Base-by-base conservation (phyloP, 2,329 filamentous ascomycete species). In the Fusarium concolor region DNA sequence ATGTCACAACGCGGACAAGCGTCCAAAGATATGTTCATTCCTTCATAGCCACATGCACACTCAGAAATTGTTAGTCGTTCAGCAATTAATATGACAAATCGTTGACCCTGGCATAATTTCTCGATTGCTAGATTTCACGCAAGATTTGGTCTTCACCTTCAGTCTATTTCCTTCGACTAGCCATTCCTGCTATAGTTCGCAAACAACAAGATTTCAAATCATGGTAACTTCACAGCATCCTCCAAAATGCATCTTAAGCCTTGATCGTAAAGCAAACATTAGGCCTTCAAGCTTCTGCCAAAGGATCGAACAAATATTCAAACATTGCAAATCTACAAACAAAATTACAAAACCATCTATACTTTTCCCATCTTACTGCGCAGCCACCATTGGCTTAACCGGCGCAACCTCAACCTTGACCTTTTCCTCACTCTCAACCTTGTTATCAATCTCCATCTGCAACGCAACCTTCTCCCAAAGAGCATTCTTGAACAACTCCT, bases 401-500 rank as follows among this genome's bases (percentile, higher is more conserved):
- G 44, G 22, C n/a, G 26, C 7, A 5, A 33, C 14, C 28, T 15
- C 14, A n/a, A n/a, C n/a, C n/a, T n/a, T n/a, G n/a, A n/a, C n/a
- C n/a, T n/a, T n/a, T n/a, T n/a, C n/a, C 28, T 17, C 12, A 3
- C 46, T 39, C 10, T 44, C 47, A 5, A 18, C 17, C 17, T 26
- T 62, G 22, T 15, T 47, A 3, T 41, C 43, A 41, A 64, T 50
- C 17, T 62, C 63, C 56, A 71, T 47, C 39, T 71, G 68, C 28
- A 71, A 12, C 1, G 62, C 39, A 5, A 68, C 20, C 63, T 71
- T 71, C 6, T 71, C 69, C 68, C 63, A 70, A 2, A 62, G 45
- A 0, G 57, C 56, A 4, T 63, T 66, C 12, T 20, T 53, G 3
- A 43, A 12, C 17, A 71, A 45, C 24, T 70, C 66, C 1, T 56